Base-by-base conservation (phyloP, 768 basidiomycete species). In the Suillus bovinus region DNA sequence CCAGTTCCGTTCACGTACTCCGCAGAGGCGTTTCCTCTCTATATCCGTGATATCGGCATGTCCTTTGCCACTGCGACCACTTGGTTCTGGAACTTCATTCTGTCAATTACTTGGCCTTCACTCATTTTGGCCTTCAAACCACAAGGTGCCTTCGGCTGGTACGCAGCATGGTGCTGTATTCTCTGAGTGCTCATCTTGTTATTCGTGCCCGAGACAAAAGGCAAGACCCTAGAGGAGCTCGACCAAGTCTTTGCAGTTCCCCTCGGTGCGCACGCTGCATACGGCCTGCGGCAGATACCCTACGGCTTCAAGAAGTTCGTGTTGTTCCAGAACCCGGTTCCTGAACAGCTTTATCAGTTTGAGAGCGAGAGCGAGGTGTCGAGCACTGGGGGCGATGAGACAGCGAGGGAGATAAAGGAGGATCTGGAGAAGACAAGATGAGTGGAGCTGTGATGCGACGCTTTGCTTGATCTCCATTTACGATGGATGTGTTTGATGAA, bases 1-100 rank as follows among this genome's bases (percentile, higher is more conserved):
- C 94, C 94, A 6, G 93, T 95, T 9, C 94, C 94, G 0, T 95
- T 89, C 74, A 88, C 91, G 0, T 96, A 95, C 71, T 94, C 92
- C 5, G 94, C 94, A 4, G 94, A 96, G 74, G 93, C 90, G 13
- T 96, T 92, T 83, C 94, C 93, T 7, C 80, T 96, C 42, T 88
- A 88, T 44, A 74, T 74, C 36, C 73, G 74, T 68, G 73, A 75
- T 44, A 64, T 74, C 1, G 91, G 90, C 46, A 91, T 92, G 89
- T 83, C 83, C 49, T 85, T 84, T 68, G 87, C 89, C 9, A 88
- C 87, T 0, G 82, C 86, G 14, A 78, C 82, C 29, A 77, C 81
- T 3, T 87, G 87, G 86, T 83, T 84, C 70, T 85, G 68, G 71
- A 86, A 87, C 73, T 87, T 87, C 60, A 69, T 88, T 44, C 77